These are phyloP conservation scores for Fusarium chlamydosporum DNA, from an alignment of 2,329 filamentous ascomycete species.

Conservation along the genomic window DNA sequence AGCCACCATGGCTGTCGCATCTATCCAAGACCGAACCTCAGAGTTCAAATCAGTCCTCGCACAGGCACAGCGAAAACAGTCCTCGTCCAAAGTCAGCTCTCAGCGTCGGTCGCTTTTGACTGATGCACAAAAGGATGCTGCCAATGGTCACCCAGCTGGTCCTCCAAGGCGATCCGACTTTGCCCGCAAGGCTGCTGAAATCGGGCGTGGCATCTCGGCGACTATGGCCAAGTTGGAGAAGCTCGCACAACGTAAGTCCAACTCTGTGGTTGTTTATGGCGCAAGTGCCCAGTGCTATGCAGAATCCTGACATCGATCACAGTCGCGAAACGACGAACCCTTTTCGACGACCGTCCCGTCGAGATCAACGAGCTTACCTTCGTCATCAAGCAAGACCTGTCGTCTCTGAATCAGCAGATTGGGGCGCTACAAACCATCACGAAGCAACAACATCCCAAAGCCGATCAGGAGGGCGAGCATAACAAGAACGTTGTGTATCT, in stretches of 20 bases:
- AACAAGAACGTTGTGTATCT: constrained; percentile 97
- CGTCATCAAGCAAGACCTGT: constrained; percentile 97
- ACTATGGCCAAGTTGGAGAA: constrained; percentile 97
- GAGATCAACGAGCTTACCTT: constrained; percentile 98
- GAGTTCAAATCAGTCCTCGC: constrained; percentile 94
- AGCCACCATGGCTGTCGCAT: constrained; percentile 72
- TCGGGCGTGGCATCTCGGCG: constrained; percentile 89
- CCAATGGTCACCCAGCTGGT: constrained; percentile 63
- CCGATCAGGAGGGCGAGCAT: constrained; percentile 91
- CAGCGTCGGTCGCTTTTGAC: constrained; percentile 86
- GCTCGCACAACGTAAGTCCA: constrained; percentile 79
- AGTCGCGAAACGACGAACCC: constrained; percentile 95
- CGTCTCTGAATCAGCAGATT: constrained; percentile 86
- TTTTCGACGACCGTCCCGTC: constrained; percentile 96
- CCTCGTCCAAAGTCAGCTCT: constrained; percentile 80
- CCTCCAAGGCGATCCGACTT: constrained; percentile 85
- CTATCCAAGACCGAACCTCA: constrained; percentile 95
- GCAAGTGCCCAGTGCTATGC: background rate
- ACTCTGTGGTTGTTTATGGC: background rate
- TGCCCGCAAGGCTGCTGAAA: constrained; percentile 89
- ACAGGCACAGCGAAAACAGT: constrained; percentile 85
- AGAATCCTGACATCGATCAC: constrained; percentile 25
- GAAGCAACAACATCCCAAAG: constrained; percentile 79
- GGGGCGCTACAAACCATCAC: constrained; percentile 83
- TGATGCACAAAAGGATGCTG: constrained; percentile 77